Conservation (phyloP, 805 yeast species). For the Brettanomyces sp. region DNA sequence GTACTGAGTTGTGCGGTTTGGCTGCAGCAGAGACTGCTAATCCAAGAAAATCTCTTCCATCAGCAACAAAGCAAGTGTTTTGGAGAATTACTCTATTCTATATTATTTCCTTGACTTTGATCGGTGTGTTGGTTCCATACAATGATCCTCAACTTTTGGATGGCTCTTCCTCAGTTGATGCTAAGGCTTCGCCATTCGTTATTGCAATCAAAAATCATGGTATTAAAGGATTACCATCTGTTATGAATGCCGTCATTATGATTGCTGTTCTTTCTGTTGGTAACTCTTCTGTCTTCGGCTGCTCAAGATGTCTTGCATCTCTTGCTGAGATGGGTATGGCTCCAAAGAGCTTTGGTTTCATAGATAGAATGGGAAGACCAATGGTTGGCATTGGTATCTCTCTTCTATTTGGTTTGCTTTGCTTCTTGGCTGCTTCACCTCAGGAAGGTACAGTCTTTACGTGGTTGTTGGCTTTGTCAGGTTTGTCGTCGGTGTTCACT, state of each 20-base stretch:
- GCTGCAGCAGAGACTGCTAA: slow-evolving; percentile 55
- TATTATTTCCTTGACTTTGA: slow-evolving; percentile 36
- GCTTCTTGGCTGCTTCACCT: slow-evolving; percentile 55
- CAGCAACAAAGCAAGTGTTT: slow-evolving; percentile 52
- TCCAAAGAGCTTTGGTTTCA: slow-evolving; percentile 53
- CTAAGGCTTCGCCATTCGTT: slow-evolving; percentile 68
- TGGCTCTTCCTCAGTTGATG: slow-evolving; percentile 39
- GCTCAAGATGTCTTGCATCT: slow-evolving; percentile 60
- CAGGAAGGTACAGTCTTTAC: slow-evolving; percentile 50
- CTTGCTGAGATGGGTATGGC: slow-evolving; percentile 65
- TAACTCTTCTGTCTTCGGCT: slow-evolving; percentile 66
- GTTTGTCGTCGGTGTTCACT: slow-evolving; percentile 66
- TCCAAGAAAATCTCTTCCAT: slow-evolving; percentile 48
- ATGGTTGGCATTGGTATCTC: slow-evolving; percentile 51
- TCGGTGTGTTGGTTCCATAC: slow-evolving; percentile 49
- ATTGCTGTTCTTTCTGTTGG: slow-evolving; percentile 70
- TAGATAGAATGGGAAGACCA: slow-evolving; percentile 76
- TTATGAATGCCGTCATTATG: slow-evolving; percentile 67
- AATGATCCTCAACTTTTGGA: slow-evolving; percentile 34
- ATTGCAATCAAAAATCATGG: slow-evolving; percentile 58
- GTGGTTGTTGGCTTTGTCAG: slow-evolving; percentile 74
- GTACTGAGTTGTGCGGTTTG: slow-evolving; percentile 53
- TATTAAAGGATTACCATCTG: slow-evolving; percentile 56
- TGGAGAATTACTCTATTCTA: slow-evolving; percentile 52
- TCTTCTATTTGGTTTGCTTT: slow-evolving; percentile 45